These are phyloP conservation scores for Cercophora samala DNA, from an alignment of 495 filamentous ascomycete species.

Conservation along the genomic window DNA sequence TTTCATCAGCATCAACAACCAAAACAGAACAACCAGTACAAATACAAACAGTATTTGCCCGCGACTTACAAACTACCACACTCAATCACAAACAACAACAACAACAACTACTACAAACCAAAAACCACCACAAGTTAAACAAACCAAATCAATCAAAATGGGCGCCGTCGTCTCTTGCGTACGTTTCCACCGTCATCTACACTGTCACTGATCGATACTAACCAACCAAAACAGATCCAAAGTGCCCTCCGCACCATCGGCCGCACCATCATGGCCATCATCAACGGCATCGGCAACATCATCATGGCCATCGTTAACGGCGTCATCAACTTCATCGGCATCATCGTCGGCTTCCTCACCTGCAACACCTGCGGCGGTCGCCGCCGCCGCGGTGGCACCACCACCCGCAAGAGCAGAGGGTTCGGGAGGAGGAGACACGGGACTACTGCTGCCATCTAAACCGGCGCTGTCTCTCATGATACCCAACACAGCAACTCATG, in stretches of 20 bases:
- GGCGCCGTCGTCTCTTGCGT: conserved; percentile 95
- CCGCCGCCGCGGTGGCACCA: conserved; percentile 20
- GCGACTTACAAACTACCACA: conserved; percentile 11
- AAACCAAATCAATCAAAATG: conserved; percentile 59
- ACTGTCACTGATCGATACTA: conserved; percentile 22
- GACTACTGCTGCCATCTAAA: conserved; percentile 25
- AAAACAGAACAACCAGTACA: conserved; percentile 12
- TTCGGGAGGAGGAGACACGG: conserved; percentile 30
- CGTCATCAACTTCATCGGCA: conserved; percentile 71
- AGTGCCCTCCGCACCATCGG: conserved; percentile 81
- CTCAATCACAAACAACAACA: conserved; percentile 25
- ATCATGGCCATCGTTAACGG: conserved; percentile 75
- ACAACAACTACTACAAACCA: conserved; percentile 22
- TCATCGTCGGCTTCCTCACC: conserved; percentile 82
- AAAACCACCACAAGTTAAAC: conserved; percentile 22
- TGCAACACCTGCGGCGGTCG: conserved; percentile 57
- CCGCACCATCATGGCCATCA: conserved; percentile 76
- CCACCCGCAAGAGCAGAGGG: conserved; percentile 22
- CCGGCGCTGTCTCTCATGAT: neutral
- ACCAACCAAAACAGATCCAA: conserved; percentile 56
- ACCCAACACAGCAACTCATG: neutral
- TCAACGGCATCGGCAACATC: conserved; percentile 69
- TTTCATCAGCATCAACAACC: conserved; percentile 10
- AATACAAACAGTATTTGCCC: conserved; percentile 3
- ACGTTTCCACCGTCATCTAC: too few relatives aligned